Evolutionary conservation across 257 asterid genomes (phyloP).

Genomic region (Solanum corneliomulleri): DNA sequence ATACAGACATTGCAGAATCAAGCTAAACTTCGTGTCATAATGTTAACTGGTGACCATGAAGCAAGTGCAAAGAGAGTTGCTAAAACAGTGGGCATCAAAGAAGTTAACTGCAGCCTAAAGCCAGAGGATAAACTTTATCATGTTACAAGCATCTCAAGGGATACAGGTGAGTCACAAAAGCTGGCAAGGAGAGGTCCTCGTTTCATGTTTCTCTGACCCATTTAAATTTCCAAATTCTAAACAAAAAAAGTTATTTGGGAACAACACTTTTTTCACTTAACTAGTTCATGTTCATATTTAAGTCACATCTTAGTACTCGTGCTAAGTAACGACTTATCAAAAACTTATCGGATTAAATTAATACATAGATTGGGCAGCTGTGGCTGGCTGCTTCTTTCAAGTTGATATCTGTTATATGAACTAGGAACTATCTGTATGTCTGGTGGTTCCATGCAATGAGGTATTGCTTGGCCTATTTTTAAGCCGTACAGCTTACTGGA

Average conservation of each 20-base stretch:
- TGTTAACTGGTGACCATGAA: constrained; percentile 97
- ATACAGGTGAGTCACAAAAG: constrained; percentile 42
- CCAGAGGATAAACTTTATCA: constrained; percentile 97
- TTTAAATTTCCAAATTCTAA: neutral
- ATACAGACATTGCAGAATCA: constrained; percentile 55
- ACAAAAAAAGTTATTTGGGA: neutral
- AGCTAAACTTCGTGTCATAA: constrained; percentile 78
- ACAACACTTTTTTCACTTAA: neutral
- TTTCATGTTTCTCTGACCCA: neutral
- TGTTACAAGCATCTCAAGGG: constrained; percentile 71
- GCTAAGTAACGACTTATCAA: neutral
- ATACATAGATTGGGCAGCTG: neutral
- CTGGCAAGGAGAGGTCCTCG: neutral
- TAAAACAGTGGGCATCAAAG: constrained; percentile 79
- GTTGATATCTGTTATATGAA: neutral
- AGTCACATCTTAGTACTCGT: neutral
- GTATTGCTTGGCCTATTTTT: neutral
- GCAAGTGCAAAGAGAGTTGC: constrained; percentile 93
- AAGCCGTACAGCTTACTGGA: neutral
- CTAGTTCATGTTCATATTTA: neutral
- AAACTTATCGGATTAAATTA: neutral
- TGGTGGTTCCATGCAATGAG: neutral
- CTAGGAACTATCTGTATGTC: neutral
- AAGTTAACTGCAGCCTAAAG: constrained; percentile 77
- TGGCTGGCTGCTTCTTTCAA: neutral